Evolutionary conservation across 108 stramenopile genomes (phyloP), one percentile per base, ranked within the genome.

Genomic region (Ochromonas danica): DNA sequence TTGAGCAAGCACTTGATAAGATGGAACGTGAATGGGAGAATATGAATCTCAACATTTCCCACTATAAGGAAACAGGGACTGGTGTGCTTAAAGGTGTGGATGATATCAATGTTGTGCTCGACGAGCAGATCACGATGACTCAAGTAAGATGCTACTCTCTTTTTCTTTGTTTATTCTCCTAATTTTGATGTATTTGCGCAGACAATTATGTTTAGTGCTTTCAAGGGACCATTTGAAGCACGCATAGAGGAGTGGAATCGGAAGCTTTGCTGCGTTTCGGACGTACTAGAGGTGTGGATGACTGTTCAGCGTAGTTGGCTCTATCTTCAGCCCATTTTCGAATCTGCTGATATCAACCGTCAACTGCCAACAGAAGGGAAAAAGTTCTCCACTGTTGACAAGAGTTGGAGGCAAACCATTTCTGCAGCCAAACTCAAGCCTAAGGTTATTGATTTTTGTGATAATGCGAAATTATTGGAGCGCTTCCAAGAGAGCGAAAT

Each of bases 241-340:
- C 79, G 84, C 39, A 87, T 87, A 14, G 84, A 87, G 30, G 62
- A 85, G 45, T 87, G 87, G 87, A 80, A 83, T 65, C 45, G 42
- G 1, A 83, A 62, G 1, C 43, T 87, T 0, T 79, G 70, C 31
- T 42, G 74, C 0, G 87, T 85, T 28, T 80, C 79, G 33, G 87
- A 87, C 38, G 70, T 85, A 0, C 40, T 87, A 42, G 87, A 87
- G 61, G 87, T 85, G 82, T 87, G 87, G 87, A 80, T 88, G 41
- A 62, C 82, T 31, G 90, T 90, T 27, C 90, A 90, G 84, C 81
- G 90, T 40, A 87, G 86, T 85, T 90, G 90, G 90, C 82, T 90
- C 25, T 90, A 90, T 81, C 81, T 90, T 40, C 89, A 90, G 85
- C 90, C 90, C 39, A 90, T 90, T 80, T 89, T 90, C 79, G 89